phyloP scores from a whole-genome alignment of 2,329 filamentous ascomycete species.

The Pyrenochaeta sp. region DNA sequence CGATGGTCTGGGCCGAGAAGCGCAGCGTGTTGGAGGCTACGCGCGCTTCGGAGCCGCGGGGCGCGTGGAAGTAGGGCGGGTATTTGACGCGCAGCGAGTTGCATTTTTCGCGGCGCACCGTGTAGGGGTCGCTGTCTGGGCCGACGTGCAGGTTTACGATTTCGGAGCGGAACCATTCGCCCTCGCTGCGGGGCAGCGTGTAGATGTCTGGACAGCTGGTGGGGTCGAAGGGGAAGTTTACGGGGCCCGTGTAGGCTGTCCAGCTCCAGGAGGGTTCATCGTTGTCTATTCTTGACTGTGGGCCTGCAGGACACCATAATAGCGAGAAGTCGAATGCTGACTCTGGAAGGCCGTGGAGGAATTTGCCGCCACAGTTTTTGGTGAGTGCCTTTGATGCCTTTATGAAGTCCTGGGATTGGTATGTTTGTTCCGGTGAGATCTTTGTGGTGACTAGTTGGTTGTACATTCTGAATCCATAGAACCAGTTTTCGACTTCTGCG shows the following conservation, averaged over 20 bases:
- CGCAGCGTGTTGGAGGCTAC: conserved; percentile 31
- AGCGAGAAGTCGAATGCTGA: conserved; percentile 41
- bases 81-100: conserved; percentile 30
- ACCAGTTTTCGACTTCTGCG: conserved; percentile 39
- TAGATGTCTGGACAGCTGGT: conserved; percentile 40
- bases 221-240: conserved; percentile 45
- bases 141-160: conserved; percentile 36
- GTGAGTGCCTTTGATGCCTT: conserved; percentile 33
- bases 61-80: conserved; percentile 35
- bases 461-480: conserved; percentile 38
- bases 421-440: conserved; percentile 18
- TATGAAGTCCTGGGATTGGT: conserved; percentile 24
- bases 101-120: conserved; percentile 36
- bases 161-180: conserved; percentile 39
- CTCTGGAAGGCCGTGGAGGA: conserved; percentile 42
- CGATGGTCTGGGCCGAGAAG: conserved; percentile 34
- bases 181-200: conserved; percentile 24
- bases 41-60: conserved; percentile 23
- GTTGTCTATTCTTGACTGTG: conserved; percentile 16
- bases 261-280: conserved; percentile 44
- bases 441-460: conserved; percentile 38
- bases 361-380: conserved; percentile 38
- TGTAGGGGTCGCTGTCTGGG: conserved; percentile 29
- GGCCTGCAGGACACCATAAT: conserved; percentile 41
- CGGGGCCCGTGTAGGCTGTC: conserved; percentile 32